These are phyloP conservation scores for Coemansia sp. DNA, from an alignment of 192 early-diverging fungal species.

Conservation along the genomic window DNA sequence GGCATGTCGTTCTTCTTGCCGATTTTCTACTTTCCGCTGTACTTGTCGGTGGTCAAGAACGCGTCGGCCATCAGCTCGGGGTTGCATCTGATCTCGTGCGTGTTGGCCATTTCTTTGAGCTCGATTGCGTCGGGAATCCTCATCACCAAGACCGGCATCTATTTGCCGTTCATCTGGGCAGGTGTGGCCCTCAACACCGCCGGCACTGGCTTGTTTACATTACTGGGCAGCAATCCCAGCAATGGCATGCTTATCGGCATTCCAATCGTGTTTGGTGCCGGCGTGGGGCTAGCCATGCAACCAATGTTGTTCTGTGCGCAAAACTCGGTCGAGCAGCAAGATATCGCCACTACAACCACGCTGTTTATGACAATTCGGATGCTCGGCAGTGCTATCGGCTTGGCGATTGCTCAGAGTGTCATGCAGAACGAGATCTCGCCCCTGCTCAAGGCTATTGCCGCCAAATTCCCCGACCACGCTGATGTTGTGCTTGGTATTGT, in stretches of 20 bases:
- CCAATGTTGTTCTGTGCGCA: slow-evolving; percentile 41
- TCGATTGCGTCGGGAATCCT: slow-evolving; percentile 26
- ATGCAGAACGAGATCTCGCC: slow-evolving; percentile 33
- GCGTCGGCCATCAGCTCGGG: slow-evolving; percentile 34
- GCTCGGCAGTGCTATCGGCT: slow-evolving; percentile 40
- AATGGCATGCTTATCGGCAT: slow-evolving; percentile 35
- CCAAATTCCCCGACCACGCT: slow-evolving; percentile 35
- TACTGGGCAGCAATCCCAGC: slow-evolving; percentile 24
- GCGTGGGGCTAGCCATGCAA: slow-evolving; percentile 45
- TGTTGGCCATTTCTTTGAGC: slow-evolving; percentile 33
- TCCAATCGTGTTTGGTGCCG: slow-evolving; percentile 42
- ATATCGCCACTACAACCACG: slow-evolving; percentile 39
- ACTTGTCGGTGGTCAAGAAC: slow-evolving; percentile 63
- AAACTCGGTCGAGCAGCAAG: slow-evolving; percentile 21
- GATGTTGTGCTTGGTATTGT: slow-evolving; percentile 37
- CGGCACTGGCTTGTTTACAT: slow-evolving; percentile 33
- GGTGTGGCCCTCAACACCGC: slow-evolving; percentile 20
- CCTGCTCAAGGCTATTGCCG: slow-evolving; percentile 15
- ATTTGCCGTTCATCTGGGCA: slow-evolving; percentile 20
- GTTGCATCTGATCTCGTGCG: slow-evolving; percentile 34
- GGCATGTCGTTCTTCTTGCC: slow-evolving; percentile 38
- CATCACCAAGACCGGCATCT: slow-evolving; percentile 33
- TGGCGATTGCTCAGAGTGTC: slow-evolving; percentile 30
- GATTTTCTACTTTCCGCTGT: slow-evolving; percentile 61
- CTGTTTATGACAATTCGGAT: slow-evolving; percentile 39